Evolutionary conservation across 805 yeast genomes (phyloP), one percentile per base, ranked within the genome.

Genomic region (Candida parachauliodes): DNA sequence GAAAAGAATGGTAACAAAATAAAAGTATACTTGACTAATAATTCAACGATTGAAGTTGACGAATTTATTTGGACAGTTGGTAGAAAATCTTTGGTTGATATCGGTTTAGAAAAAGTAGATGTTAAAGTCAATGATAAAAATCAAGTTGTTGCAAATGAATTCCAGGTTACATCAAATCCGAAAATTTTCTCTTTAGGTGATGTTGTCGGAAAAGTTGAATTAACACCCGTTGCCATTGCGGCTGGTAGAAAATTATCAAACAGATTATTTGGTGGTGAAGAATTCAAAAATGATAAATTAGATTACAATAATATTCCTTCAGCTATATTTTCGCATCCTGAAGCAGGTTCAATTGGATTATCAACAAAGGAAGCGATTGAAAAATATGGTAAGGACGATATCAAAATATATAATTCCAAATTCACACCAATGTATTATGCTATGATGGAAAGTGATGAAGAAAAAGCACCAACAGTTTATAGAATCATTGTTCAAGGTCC

Each of bases 221-320:
- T 93, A 52, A 93, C 99, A 2, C 99, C 99, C 7, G 97, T 88
- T 30, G 98, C 98, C 26, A 93, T 93, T 67, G 97, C 98, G 25
- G 89, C 98, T 8, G 99, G 99, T 44, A 82, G 99, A 65, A 86
- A 79, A 60, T 74, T 93, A 49, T 78, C 97, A 20, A 89, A 91
- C 69, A 78, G 99, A 59, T 67, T 93, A 43, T 93, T 91, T 58
- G 64, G 70, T 5, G 96, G 96, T 16, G 83, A 89, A 39, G 78
- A 74, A 45, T 87, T 74, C 68, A 77, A 76, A 45, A 60, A 77
- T 32, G 85, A 82, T 59, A 88, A 89, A 57, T 87, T 86, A 60
- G 96, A 88, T 59, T 93, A 82, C 62, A 65, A 59, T 20, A 85
- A 89, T 56, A 79, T 93, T 35, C 98, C 99, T 29, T 83, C 96